phyloP scores from a whole-genome alignment of 1,139 yeast genomes.

The Geotrichum armillariae region DNA sequence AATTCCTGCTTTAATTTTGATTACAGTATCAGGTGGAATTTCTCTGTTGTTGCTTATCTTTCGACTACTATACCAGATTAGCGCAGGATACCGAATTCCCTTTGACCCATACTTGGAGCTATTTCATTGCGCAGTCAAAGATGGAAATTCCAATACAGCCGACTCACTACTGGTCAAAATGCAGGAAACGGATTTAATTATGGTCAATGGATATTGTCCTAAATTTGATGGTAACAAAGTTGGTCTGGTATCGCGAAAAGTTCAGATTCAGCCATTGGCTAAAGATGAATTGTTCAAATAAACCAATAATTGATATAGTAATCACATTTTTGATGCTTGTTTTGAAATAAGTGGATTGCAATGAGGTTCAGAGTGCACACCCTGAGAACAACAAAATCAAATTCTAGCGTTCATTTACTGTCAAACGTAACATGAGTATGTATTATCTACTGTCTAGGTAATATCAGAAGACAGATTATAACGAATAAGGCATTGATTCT shows the following conservation, averaged over 20 bases:
- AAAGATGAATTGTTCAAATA: neutral
- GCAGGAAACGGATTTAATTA: conserved; percentile 8
- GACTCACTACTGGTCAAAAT: conserved; percentile 6
- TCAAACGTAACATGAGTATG: no score
- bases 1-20: conserved; percentile 4
- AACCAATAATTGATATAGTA: no score
- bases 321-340: no score
- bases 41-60: neutral
- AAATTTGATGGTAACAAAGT: conserved; percentile 6
- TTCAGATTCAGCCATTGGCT: neutral
- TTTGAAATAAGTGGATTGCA: no score
- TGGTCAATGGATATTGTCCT: conserved; percentile 10
- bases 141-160: neutral
- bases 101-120: conserved; percentile 8
- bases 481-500: no score
- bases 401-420: no score
- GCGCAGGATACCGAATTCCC: neutral
- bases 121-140: conserved; percentile 8
- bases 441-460: no score
- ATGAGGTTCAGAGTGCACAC: no score
- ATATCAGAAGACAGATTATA: no score
- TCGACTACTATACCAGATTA: neutral
- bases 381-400: no score
- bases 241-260: neutral
- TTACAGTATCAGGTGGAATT: conserved; percentile 1